Percentiles rank a stretch among this genome's conserved stretches.
These are phyloP conservation scores for Vigna angularis DNA, from an alignment of 306 rosid species.

Conservation along the genomic window DNA sequence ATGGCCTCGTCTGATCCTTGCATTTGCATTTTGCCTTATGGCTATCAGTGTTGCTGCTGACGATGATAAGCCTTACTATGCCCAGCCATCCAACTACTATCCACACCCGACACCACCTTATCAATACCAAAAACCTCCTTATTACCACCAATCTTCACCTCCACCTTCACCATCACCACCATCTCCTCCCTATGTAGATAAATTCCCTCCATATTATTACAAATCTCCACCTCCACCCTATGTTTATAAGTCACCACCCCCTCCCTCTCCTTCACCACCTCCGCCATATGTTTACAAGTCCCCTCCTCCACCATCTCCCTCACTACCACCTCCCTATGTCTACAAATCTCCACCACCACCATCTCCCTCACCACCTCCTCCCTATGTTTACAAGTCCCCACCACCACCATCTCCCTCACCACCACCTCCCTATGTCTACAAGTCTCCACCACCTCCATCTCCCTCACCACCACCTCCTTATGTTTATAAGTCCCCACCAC, in stretches of 20 bases:
- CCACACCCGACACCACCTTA: neutral
- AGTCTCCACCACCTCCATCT: neutral
- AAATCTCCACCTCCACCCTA: neutral
- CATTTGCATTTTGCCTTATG: neutral
- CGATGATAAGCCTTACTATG: conserved; percentile 19
- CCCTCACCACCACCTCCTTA: neutral
- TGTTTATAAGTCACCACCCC: neutral
- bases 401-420: neutral
- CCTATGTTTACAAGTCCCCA: neutral
- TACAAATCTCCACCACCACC: neutral
- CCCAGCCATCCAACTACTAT: neutral
- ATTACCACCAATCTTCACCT: conserved; percentile 5
- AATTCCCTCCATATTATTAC: neutral
- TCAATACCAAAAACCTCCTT: neutral
- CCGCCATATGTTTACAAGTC: neutral
- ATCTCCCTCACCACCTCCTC: neutral
- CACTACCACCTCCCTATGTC: neutral
- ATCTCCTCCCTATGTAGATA: neutral
- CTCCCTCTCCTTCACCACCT: neutral
- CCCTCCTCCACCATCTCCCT: neutral
- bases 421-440: neutral
- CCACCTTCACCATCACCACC: conserved; percentile 3
- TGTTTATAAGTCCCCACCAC: neutral
- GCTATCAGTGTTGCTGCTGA: neutral
- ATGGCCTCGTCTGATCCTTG: conserved; percentile 15